Evolutionary conservation across 2,329 filamentous ascomycete genomes (phyloP).

Genomic region (Malbranchea zuffiana): DNA sequence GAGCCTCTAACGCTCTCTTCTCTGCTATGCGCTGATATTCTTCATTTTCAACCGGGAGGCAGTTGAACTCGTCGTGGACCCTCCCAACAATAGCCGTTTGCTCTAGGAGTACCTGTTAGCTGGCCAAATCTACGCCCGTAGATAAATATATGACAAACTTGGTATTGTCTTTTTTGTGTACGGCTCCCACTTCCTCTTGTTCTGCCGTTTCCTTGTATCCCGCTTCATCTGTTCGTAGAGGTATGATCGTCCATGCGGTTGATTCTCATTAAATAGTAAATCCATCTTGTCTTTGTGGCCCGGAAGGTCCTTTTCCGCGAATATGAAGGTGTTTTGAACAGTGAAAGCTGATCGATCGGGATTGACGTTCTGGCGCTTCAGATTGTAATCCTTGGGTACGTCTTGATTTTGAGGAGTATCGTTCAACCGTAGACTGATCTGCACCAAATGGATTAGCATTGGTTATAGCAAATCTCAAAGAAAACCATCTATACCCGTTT

Average conservation of each 20-base stretch:
- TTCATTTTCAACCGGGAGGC: constrained; percentile 59
- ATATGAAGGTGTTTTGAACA: constrained; percentile 78
- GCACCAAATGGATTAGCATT: constrained; percentile 29
- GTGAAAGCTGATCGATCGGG: constrained; percentile 28
- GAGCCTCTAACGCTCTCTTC: constrained; percentile 47
- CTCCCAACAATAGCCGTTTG: constrained; percentile 65
- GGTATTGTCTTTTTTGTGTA: constrained; percentile 54
- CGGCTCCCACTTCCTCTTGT: constrained; percentile 47
- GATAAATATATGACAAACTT: constrained; percentile 43
- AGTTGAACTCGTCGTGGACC: constrained; percentile 65
- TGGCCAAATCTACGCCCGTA: not conserved
- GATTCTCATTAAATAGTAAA: constrained; percentile 33
- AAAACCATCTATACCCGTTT: constrained; percentile 32
- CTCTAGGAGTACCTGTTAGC: constrained; percentile 43
- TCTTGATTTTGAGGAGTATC: constrained; percentile 56
- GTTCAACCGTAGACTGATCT: constrained; percentile 60
- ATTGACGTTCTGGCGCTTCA: constrained; percentile 57
- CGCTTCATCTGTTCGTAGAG: constrained; percentile 38
- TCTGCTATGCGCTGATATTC: constrained; percentile 56
- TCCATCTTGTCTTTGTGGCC: constrained; percentile 49
- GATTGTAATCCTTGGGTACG: constrained; percentile 79
- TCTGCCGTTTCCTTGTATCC: constrained; percentile 35
- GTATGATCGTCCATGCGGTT: constrained; percentile 28
- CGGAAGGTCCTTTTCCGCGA: constrained; percentile 85
- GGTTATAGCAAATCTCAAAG: not conserved